These are phyloP conservation scores for Thelephora aurantiotincta DNA, from an alignment of 768 basidiomycete species.

Conservation along the genomic window DNA sequence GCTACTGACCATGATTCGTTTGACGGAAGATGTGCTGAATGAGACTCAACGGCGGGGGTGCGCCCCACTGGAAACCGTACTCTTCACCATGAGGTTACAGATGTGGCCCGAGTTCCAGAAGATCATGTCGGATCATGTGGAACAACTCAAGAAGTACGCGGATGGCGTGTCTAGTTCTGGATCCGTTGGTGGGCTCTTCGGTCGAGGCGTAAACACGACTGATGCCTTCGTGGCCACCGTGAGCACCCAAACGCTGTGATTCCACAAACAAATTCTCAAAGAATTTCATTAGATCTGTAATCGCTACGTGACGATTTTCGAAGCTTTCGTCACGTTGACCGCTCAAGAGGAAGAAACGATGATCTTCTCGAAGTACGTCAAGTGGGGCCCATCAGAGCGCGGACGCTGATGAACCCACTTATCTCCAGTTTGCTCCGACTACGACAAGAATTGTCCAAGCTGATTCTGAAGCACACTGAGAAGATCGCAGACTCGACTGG, in stretches of 20 bases:
- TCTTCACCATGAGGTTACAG: constrained; percentile 67
- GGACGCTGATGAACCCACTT: not conserved
- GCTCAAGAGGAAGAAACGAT: constrained; percentile 85
- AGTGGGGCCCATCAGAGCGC: not conserved
- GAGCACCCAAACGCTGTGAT: constrained; percentile 15
- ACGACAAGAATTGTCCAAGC: constrained; percentile 67
- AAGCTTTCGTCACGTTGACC: constrained; percentile 67
- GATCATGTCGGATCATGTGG: constrained; percentile 71
- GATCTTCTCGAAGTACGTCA: constrained; percentile 79
- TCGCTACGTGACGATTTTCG: constrained; percentile 72
- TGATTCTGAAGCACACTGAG: constrained; percentile 60
- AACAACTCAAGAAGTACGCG: constrained; percentile 68
- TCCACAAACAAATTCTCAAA: not conserved
- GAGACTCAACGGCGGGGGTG: constrained; percentile 71
- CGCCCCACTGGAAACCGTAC: constrained; percentile 66
- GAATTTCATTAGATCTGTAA: constrained; percentile 39
- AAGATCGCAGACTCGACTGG: constrained; percentile 46
- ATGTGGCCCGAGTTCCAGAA: constrained; percentile 95
- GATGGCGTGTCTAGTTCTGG: constrained; percentile 38
- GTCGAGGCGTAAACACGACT: constrained; percentile 45
- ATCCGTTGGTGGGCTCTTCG: constrained; percentile 36
- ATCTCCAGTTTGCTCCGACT: constrained; percentile 60
- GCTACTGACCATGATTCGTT: constrained; percentile 80
- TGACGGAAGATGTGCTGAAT: constrained; percentile 67
- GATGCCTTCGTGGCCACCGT: constrained; percentile 55